phyloP scores from a whole-genome alignment of 306 rosid genomes.

The Quercus aquifolioides region DNA sequence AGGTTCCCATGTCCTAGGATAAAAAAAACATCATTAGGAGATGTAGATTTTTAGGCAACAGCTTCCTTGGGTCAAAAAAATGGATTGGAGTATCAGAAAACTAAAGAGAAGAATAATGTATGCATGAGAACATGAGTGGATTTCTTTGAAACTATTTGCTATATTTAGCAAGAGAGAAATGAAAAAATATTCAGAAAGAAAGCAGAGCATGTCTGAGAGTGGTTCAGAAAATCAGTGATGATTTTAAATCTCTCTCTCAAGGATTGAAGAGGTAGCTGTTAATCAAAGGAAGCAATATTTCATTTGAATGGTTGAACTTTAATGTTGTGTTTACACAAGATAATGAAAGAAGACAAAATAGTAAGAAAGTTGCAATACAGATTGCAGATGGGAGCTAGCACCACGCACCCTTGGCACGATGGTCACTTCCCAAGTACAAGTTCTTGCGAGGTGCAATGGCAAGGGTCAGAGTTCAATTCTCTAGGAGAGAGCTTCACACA shows the following conservation, averaged over 20 bases:
- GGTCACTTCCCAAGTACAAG: no score
- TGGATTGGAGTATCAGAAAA: background rate
- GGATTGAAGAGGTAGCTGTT: background rate
- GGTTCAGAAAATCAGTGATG: background rate
- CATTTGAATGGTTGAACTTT: background rate
- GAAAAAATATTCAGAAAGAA: background rate
- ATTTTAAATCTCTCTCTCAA: background rate
- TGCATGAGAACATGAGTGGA: background rate
- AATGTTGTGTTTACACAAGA: background rate
- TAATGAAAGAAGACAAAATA: background rate
- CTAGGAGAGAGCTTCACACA: no score
- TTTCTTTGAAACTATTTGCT: background rate
- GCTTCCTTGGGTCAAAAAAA: background rate
- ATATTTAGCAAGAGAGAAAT: background rate
- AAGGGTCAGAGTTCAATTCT: no score
- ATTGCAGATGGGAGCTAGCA: background rate
- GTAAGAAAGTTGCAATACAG: background rate
- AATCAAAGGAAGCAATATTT: background rate
- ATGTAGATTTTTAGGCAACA: background rate
- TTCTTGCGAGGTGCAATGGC: no score
- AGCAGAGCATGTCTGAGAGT: background rate
- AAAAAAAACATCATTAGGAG: background rate
- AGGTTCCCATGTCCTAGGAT: background rate
- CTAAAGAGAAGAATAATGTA: background rate
- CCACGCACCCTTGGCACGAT: rapidly evolving